Evolutionary conservation across 805 yeast genomes (phyloP).

Genomic region (Spathaspora sp.): DNA sequence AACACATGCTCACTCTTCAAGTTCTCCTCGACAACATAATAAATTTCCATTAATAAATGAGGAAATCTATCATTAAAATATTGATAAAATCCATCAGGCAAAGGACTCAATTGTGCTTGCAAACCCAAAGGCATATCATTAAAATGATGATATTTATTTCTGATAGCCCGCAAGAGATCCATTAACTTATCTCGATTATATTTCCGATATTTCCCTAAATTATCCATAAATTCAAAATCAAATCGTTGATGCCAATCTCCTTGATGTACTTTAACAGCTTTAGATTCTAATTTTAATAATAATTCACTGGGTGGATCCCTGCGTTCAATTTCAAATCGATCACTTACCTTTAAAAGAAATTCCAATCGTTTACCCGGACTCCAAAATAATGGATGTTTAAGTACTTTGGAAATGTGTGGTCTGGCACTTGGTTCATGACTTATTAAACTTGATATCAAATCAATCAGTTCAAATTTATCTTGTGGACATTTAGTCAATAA

Average conservation of each 20-base stretch:
- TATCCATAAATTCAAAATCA: constrained; percentile 70
- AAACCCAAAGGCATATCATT: constrained; percentile 79
- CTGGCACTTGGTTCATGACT: constrained; percentile 59
- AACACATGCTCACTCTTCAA: constrained; percentile 65
- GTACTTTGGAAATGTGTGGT: constrained; percentile 64
- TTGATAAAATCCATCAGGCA: constrained; percentile 79
- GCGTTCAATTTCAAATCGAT: constrained; percentile 80
- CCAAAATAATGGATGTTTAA: constrained; percentile 93
- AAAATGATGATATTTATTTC: constrained; percentile 93
- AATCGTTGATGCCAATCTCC: constrained; percentile 77
- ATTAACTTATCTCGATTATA: constrained; percentile 74
- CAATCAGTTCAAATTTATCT: constrained; percentile 62
- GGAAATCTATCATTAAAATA: constrained; percentile 81
- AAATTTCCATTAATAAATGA: constrained; percentile 67
- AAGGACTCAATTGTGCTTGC: constrained; percentile 63
- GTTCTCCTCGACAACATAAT: constrained; percentile 54
- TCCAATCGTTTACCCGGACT: constrained; percentile 65
- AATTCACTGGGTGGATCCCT: constrained; percentile 74
- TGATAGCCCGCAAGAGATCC: constrained; percentile 83
- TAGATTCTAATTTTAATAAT: constrained; percentile 51
- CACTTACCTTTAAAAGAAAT: constrained; percentile 83
- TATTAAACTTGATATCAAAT: constrained; percentile 74
- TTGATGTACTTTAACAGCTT: constrained; percentile 46
- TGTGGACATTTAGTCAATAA: constrained; percentile 38
- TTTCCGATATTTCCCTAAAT: constrained; percentile 87